Evolutionary conservation across 2,329 filamentous ascomycete genomes (phyloP).

Genomic region (Colletotrichum abscissum): DNA sequence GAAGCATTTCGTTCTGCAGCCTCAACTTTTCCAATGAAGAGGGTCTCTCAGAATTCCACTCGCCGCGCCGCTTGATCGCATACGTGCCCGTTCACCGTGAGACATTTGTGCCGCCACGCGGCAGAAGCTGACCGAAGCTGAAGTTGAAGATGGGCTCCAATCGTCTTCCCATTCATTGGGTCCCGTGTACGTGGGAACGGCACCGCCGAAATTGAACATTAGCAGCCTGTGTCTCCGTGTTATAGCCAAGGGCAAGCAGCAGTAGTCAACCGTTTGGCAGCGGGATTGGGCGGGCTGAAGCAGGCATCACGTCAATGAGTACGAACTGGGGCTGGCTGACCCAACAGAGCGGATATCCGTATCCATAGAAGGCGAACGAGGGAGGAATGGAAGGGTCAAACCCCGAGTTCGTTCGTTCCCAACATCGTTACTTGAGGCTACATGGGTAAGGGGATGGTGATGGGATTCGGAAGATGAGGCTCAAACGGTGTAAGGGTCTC

Average conservation of each 20-base stretch:
- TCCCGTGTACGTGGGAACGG: conserved; percentile 14
- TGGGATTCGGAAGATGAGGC: neutral
- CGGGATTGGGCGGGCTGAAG: neutral
- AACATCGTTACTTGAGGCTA: neutral
- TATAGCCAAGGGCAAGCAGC: neutral
- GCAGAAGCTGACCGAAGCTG: neutral
- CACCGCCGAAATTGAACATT: conserved; percentile 25
- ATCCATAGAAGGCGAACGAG: neutral
- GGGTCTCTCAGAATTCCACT: neutral
- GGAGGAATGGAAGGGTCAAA: neutral
- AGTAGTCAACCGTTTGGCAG: neutral
- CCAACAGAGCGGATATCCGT: neutral
- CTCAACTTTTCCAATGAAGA: neutral
- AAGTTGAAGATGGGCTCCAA: neutral
- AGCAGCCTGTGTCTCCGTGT: neutral
- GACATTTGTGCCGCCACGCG: neutral
- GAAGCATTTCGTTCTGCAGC: neutral
- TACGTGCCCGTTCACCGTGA: neutral
- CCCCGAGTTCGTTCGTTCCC: no score
- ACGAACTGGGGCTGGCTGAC: neutral
- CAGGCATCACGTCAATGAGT: neutral
- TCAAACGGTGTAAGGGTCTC: neutral
- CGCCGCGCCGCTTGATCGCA: no score
- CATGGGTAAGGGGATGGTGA: neutral
- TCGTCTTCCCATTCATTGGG: neutral